phyloP scores from a whole-genome alignment of 805 yeast genomes.

The Nakazawaea siamensis region DNA sequence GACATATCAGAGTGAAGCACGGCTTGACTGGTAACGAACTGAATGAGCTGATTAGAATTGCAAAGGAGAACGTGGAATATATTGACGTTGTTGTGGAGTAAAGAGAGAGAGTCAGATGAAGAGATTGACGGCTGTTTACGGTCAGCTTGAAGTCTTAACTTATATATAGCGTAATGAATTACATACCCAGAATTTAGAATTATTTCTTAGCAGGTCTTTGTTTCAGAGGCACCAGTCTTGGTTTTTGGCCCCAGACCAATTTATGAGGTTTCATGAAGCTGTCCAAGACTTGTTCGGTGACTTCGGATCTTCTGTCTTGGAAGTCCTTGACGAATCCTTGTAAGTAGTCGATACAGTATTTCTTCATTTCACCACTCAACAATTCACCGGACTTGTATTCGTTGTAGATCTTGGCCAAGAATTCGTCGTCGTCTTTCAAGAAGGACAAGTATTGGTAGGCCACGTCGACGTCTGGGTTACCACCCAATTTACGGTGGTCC shows the following conservation, averaged over 20 bases:
- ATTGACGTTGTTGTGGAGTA: conserved; percentile 13
- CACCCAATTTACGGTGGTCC: conserved; percentile 86
- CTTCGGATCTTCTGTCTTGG: conserved; percentile 67
- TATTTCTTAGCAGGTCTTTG: conserved; percentile 33
- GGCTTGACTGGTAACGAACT: conserved; percentile 60
- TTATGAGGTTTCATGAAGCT: conserved; percentile 81
- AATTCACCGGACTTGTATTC: conserved; percentile 74
- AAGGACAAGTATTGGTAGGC: conserved; percentile 89
- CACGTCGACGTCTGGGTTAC: conserved; percentile 92
- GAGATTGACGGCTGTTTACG: too few relatives aligned
- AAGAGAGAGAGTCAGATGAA: too few relatives aligned
- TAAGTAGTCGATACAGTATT: conserved; percentile 70
- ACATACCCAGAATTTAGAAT: too few relatives aligned
- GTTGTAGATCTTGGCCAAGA: conserved; percentile 51
- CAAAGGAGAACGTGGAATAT: conserved; percentile 72
- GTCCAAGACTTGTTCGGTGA: conserved; percentile 53
- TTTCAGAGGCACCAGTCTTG: conserved; percentile 67
- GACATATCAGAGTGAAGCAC: conserved; percentile 91
- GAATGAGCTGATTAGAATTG: conserved; percentile 62
- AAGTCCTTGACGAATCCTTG: conserved; percentile 73
- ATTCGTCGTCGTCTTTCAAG: conserved; percentile 83
- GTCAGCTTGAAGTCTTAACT: too few relatives aligned
- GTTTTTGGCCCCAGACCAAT: conserved; percentile 64
- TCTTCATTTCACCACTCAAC: conserved; percentile 90
- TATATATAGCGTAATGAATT: too few relatives aligned